Conservation (phyloP, 2,329 filamentous ascomycete genomes). For the Fusarium transvaalense region DNA sequence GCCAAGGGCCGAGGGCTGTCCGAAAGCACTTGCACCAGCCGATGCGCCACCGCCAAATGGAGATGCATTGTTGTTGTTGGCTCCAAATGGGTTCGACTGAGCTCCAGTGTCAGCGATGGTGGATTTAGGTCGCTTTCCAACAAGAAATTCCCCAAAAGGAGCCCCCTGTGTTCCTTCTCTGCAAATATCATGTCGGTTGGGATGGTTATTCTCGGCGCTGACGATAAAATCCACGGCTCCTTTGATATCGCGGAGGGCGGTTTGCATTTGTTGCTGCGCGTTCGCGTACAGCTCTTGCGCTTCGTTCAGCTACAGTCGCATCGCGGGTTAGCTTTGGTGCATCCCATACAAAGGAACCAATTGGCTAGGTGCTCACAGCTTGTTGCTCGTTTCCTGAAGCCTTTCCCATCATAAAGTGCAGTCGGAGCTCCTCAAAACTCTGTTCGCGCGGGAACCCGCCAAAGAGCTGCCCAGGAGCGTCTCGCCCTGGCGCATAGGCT, state of each 20-base stretch:
- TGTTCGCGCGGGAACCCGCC: constrained; percentile 83
- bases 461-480: constrained; percentile 85
- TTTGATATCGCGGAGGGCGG: constrained; percentile 75
- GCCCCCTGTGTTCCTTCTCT: constrained; percentile 60
- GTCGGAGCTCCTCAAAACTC: constrained; percentile 87
- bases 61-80: constrained; percentile 39
- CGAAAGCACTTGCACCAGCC: constrained; percentile 52
- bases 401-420: constrained; percentile 75
- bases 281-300: constrained; percentile 72
- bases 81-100: constrained; percentile 60
- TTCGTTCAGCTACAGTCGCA: constrained; percentile 65
- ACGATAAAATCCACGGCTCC: constrained; percentile 79
- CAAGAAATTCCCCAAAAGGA: constrained; percentile 60
- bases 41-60: constrained; percentile 51
- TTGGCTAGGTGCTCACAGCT: constrained; percentile 57
- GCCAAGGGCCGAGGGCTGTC: constrained; percentile 51
- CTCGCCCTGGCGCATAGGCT: constrained; percentile 81
- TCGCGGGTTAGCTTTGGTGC: constrained; percentile 33
- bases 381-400: constrained; percentile 70
- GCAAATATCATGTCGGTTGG: constrained; percentile 78
- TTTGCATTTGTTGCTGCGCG: constrained; percentile 78
- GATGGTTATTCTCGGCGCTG: constrained; percentile 75
- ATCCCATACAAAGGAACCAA: neutral
- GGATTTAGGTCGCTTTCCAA: constrained; percentile 52
- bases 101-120: constrained; percentile 46